phyloP scores from a whole-genome alignment of 2,329 filamentous ascomycete species.

The Canariomyces notabilis region DNA sequence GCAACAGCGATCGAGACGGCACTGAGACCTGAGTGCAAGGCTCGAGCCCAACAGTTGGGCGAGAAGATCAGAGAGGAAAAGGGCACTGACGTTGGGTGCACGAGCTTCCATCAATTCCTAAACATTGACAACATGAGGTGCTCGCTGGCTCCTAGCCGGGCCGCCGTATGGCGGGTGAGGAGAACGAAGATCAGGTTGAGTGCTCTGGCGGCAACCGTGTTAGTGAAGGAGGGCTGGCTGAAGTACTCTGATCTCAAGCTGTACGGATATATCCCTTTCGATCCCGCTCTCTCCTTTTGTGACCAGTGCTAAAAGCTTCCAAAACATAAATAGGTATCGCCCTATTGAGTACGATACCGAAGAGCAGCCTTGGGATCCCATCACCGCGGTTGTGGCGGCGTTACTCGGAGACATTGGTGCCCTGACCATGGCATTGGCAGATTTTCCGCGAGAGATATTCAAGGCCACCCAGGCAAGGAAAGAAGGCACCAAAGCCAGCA shows the following conservation, averaged over 20 bases:
- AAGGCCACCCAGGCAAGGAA: slow-evolving; percentile 29
- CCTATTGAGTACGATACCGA: slow-evolving; percentile 68
- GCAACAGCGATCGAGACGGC: slow-evolving; percentile 59
- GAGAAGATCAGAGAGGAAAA: slow-evolving; percentile 60
- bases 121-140: slow-evolving; percentile 64
- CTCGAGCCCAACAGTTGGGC: slow-evolving; percentile 54
- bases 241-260: slow-evolving; percentile 68
- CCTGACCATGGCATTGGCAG: slow-evolving; percentile 77
- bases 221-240: slow-evolving; percentile 60
- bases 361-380: slow-evolving; percentile 71
- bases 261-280: no score
- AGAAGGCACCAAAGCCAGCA: slow-evolving; percentile 4
- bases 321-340: slow-evolving; percentile 39
- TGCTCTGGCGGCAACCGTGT: slow-evolving; percentile 63
- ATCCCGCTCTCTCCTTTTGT: no score
- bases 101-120: slow-evolving; percentile 67
- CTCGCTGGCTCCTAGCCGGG: slow-evolving; percentile 59
- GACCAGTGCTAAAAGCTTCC: no score
- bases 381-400: slow-evolving; percentile 71
- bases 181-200: slow-evolving; percentile 64
- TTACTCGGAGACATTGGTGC: slow-evolving; percentile 77
- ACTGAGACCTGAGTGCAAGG: slow-evolving; percentile 53
- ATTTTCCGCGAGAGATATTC: slow-evolving; percentile 59
- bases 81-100: slow-evolving; percentile 53
- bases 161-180: slow-evolving; percentile 71